Conservation (phyloP, 139 green algal species). For the Pleodorina starrii region DNA sequence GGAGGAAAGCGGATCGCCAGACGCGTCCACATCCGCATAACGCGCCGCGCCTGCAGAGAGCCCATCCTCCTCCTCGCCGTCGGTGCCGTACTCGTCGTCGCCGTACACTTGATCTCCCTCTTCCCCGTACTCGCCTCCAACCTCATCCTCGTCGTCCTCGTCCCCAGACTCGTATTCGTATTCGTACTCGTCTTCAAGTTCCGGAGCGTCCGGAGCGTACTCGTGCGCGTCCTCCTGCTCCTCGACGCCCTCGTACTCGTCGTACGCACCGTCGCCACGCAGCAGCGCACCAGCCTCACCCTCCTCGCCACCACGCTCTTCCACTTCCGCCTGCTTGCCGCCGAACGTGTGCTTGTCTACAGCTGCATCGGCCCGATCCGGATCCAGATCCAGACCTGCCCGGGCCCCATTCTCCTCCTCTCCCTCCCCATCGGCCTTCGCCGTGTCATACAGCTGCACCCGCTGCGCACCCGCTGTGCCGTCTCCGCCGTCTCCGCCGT, state of each 20-base stretch:
- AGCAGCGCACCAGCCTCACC: background rate
- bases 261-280: background rate
- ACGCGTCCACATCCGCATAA: background rate
- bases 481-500: no score
- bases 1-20: no score
- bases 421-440: no score
- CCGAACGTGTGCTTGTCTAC: background rate
- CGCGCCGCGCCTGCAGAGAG: background rate
- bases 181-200: background rate
- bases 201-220: background rate
- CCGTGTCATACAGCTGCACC: no score
- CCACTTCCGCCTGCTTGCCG: background rate
- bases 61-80: background rate
- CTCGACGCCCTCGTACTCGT: background rate
- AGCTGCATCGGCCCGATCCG: background rate
- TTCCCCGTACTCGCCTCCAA: background rate
- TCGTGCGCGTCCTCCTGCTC: background rate
- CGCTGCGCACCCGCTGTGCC: no score
- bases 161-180: background rate
- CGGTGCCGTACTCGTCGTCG: background rate
- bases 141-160: background rate
- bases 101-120: background rate
- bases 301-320: background rate
- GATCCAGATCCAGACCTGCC: no score
- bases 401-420: no score